Evolutionary conservation across 192 early-diverging fungal genomes (phyloP).

Genomic region (Phlyctochytrium arcticum): DNA sequence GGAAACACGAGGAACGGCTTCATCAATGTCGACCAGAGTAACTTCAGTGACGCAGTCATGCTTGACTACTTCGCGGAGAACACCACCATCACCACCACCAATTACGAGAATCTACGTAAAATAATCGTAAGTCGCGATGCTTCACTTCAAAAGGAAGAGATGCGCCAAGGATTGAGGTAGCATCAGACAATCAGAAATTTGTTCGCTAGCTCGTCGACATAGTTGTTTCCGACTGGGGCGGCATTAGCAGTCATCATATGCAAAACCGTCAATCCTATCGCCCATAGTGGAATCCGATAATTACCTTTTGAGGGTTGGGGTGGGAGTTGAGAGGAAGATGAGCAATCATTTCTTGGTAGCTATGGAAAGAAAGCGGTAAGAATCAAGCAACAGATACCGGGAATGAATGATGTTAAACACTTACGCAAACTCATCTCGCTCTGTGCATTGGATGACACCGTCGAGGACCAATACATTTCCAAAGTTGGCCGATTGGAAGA

Average conservation of each 20-base stretch:
- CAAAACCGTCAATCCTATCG: neutral
- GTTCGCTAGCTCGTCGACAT: conserved; percentile 47
- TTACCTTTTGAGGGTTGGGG: conserved; percentile 88
- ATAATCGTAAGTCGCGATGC: neutral
- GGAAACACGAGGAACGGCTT: conserved; percentile 85
- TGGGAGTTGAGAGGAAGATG: conserved; percentile 92
- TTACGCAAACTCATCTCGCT: conserved; percentile 97
- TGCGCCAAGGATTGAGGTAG: neutral
- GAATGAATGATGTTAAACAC: conserved; percentile 24
- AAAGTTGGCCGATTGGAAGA: conserved; percentile 93
- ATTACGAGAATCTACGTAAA: conserved; percentile 81
- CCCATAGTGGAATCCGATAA: neutral
- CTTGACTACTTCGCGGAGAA: conserved; percentile 96
- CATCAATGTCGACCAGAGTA: conserved; percentile 96
- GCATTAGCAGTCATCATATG: conserved; percentile 56
- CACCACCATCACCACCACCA: conserved; percentile 99
- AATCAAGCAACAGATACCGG: no score
- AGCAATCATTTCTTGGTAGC: conserved; percentile 99
- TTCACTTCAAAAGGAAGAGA: neutral
- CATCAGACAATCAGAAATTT: conserved; percentile 39
- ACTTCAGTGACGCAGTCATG: conserved; percentile 91
- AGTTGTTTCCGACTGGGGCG: conserved; percentile 50
- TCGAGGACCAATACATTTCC: conserved; percentile 97
- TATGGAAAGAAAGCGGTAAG: no score
- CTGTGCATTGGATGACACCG: conserved; percentile 96